A percentile compares a stretch with the other conserved stretches of the same genome.
Conservation (phyloP, 1,284 basidiomycete species). For the Trametes polyzona region DNA sequence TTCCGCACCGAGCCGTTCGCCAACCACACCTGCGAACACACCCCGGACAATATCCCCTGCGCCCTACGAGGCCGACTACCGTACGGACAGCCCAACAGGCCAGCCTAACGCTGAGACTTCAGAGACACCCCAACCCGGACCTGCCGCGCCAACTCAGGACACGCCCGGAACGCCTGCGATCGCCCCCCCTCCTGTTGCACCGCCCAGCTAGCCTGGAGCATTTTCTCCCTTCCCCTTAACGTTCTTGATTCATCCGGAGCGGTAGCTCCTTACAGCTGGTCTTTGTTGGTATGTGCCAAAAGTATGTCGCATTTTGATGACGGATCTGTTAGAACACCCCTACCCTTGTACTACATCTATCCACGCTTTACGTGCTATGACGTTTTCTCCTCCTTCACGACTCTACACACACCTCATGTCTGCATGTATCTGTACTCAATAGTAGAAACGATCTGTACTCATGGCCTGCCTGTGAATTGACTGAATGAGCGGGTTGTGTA, state of each 20-base stretch:
- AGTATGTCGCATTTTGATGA: constrained; percentile 10
- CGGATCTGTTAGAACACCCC: background rate
- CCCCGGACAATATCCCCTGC: constrained; percentile 29
- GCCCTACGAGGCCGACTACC: constrained; percentile 25
- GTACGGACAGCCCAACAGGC: constrained; percentile 19
- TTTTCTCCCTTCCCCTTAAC: background rate
- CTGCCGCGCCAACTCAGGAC: background rate
- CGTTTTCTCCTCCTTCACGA: background rate
- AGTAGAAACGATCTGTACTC: background rate
- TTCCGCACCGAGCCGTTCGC: constrained; percentile 23
- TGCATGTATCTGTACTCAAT: constrained; percentile 12
- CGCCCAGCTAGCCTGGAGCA: constrained; percentile 5
- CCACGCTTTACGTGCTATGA: constrained; percentile 9
- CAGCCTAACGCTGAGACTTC: constrained; percentile 1
- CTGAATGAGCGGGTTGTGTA: no score
- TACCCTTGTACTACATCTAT: constrained; percentile 12
- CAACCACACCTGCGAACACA: constrained; percentile 30
- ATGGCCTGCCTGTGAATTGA: no score
- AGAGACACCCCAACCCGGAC: background rate
- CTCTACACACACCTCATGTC: constrained; percentile 1
- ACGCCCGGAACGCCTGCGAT: background rate
- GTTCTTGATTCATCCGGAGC: background rate
- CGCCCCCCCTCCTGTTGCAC: background rate
- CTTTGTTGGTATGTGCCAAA: constrained; percentile 11
- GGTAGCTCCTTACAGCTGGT: background rate